Percentiles rank a stretch among this genome's conserved stretches.
These are phyloP conservation scores for Podaxis sp. DNA, from an alignment of 768 basidiomycete species.

Conservation along the genomic window DNA sequence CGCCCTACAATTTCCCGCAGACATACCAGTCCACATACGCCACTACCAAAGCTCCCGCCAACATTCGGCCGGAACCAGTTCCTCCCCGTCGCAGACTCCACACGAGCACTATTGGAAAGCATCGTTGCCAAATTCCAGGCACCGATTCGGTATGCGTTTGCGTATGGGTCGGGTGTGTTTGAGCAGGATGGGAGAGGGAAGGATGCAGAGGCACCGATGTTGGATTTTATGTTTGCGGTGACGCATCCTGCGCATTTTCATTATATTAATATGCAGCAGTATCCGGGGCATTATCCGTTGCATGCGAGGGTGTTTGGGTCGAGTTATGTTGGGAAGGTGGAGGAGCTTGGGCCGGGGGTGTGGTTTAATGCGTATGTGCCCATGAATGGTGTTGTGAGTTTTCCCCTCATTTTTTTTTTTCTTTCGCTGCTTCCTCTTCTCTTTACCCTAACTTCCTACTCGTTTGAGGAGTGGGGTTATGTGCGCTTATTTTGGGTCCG, in stretches of 20 bases:
- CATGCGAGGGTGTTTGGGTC: slow-evolving; percentile 84
- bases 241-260: slow-evolving; percentile 93
- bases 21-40: slow-evolving; percentile 19
- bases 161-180: slow-evolving; percentile 96
- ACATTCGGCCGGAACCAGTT: slow-evolving; percentile 81
- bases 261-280: slow-evolving; percentile 90
- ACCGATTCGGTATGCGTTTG: slow-evolving; percentile 94
- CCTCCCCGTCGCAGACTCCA: slow-evolving; percentile 73
- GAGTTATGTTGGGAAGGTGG: slow-evolving; percentile 72
- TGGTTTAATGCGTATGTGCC: slow-evolving; percentile 96
- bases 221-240: slow-evolving; percentile 96
- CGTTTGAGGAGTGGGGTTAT: neutral
- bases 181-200: slow-evolving; percentile 69
- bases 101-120: slow-evolving; percentile 72
- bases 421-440: neutral
- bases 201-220: slow-evolving; percentile 58
- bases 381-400: slow-evolving; percentile 77
- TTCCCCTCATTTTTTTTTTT: slow-evolving; percentile 5
- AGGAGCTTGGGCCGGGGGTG: slow-evolving; percentile 76
- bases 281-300: slow-evolving; percentile 87
- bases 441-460: neutral
- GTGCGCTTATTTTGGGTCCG: neutral
- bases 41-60: slow-evolving; percentile 56
- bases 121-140: slow-evolving; percentile 81
- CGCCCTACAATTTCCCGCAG: slow-evolving; percentile 36